phyloP scores from a whole-genome alignment of 495 filamentous ascomycete genomes.

The Penicillium turbatum region DNA sequence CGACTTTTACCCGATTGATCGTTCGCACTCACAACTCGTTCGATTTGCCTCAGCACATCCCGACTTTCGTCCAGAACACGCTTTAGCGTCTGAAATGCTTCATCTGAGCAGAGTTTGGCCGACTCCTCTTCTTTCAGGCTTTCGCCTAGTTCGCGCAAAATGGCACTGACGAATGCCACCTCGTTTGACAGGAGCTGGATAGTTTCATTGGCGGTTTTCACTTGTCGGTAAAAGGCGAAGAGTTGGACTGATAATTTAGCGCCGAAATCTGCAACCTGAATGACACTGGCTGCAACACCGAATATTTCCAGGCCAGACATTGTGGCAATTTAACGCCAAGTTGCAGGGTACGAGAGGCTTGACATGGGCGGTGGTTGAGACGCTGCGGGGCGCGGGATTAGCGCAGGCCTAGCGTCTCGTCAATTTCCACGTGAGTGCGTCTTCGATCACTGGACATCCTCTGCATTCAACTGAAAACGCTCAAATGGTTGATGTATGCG shows the following conservation, averaged over 20 bases:
- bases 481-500: too few species aligned
- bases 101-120: slow-evolving; percentile 20
- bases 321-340: not conserved
- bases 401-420: not conserved
- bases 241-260: slow-evolving; percentile 32
- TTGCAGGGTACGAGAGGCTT: not conserved
- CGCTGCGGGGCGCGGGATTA: not conserved
- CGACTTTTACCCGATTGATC: slow-evolving; percentile 9
- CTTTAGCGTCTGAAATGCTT: slow-evolving; percentile 20
- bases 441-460: too few species aligned
- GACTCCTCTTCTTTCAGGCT: slow-evolving; percentile 23
- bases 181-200: slow-evolving; percentile 34
- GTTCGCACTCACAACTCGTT: slow-evolving; percentile 13
- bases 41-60: slow-evolving; percentile 29
- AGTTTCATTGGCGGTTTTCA: slow-evolving; percentile 26
- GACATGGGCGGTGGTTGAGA: not conserved
- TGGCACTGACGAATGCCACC: slow-evolving; percentile 31
- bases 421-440: not conserved
- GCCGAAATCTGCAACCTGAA: slow-evolving; percentile 37
- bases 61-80: slow-evolving; percentile 23
- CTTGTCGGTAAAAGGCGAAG: slow-evolving; percentile 32
- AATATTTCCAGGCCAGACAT: slow-evolving; percentile 23
- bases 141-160: slow-evolving; percentile 29
- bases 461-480: too few species aligned
- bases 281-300: slow-evolving; percentile 32